phyloP scores from a whole-genome alignment of 768 basidiomycete genomes.

The Tubosaeta sp. region DNA sequence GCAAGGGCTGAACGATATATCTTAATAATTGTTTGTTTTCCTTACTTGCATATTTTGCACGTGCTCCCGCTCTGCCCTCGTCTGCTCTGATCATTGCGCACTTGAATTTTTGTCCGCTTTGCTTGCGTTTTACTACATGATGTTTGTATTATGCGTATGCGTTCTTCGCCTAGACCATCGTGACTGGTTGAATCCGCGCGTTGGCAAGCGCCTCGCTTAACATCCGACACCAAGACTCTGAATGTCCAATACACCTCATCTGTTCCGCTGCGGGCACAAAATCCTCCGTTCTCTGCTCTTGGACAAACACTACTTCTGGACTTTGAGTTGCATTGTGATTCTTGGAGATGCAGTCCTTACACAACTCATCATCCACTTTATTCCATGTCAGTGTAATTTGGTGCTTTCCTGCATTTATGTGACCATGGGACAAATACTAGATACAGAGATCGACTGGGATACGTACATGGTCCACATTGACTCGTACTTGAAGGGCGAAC shows the following conservation, averaged over 20 bases:
- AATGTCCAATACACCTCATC: neutral
- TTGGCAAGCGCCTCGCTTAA: no score
- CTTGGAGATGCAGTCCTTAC: slow-evolving; percentile 76
- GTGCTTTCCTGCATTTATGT: slow-evolving; percentile 8
- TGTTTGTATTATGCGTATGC: slow-evolving; percentile 14
- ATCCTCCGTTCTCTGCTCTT: slow-evolving; percentile 33
- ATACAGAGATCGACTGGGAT: slow-evolving; percentile 98
- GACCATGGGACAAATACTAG: slow-evolving; percentile 43
- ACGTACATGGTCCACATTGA: slow-evolving; percentile 92
- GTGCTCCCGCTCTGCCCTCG: neutral
- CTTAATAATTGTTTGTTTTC: slow-evolving; percentile 3
- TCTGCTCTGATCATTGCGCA: slow-evolving; percentile 3
- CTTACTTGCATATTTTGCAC: slow-evolving; percentile 1
- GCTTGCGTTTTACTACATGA: slow-evolving; percentile 9
- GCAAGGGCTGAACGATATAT: slow-evolving; percentile 19
- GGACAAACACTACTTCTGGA: slow-evolving; percentile 62
- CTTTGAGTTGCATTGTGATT: slow-evolving; percentile 58
- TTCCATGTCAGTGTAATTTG: slow-evolving; percentile 64
- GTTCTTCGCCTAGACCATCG: neutral
- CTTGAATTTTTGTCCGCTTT: slow-evolving; percentile 6
- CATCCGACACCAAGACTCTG: neutral
- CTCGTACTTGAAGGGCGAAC: slow-evolving; percentile 73
- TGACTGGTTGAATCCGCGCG: no score
- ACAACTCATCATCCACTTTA: slow-evolving; percentile 70
- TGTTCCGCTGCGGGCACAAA: slow-evolving; percentile 5